Percentiles rank a stretch among this genome's conserved stretches.
Conservation (phyloP, 768 basidiomycete genomes). For the Russula griseocarnosa region DNA sequence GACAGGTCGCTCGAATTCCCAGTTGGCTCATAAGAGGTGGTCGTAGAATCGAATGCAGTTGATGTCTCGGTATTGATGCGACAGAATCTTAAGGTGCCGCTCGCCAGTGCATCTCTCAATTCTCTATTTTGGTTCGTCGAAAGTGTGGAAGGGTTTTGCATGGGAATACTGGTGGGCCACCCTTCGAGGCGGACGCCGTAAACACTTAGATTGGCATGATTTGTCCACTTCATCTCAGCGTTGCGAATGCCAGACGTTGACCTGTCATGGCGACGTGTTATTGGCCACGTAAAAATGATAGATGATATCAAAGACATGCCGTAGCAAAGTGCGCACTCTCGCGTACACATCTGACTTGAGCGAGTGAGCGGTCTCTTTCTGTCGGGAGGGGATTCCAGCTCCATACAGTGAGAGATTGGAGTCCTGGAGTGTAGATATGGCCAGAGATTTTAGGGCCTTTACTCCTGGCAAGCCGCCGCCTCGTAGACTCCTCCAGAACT, state of each 20-base stretch:
- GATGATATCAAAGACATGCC: slow-evolving; percentile 14
- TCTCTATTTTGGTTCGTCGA: slow-evolving; percentile 52
- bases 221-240: slow-evolving; percentile 77
- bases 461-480: slow-evolving; percentile 57
- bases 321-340: slow-evolving; percentile 22
- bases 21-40: slow-evolving; percentile 3
- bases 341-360: slow-evolving; percentile 29
- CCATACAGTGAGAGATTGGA: neutral
- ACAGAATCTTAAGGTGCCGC: slow-evolving; percentile 46
- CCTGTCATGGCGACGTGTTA: slow-evolving; percentile 35
- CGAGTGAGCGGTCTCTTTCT: slow-evolving; percentile 23
- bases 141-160: slow-evolving; percentile 58
- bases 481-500: slow-evolving; percentile 62
- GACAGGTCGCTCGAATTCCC: slow-evolving; percentile 20
- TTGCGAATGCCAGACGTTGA: slow-evolving; percentile 53
- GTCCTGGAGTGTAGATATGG: slow-evolving; percentile 1
- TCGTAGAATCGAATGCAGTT: neutral
- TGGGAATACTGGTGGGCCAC: slow-evolving; percentile 58
- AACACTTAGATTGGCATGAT: slow-evolving; percentile 50
- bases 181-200: slow-evolving; percentile 61
- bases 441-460: slow-evolving; percentile 48
- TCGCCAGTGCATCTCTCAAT: slow-evolving; percentile 48
- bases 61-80: slow-evolving; percentile 12
- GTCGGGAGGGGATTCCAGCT: slow-evolving; percentile 10
- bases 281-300: slow-evolving; percentile 6